Percentiles rank a stretch among this genome's conserved stretches.
Conservation (phyloP, 2,329 filamentous ascomycete genomes). For the Fusarium brevicatenulatum region DNA sequence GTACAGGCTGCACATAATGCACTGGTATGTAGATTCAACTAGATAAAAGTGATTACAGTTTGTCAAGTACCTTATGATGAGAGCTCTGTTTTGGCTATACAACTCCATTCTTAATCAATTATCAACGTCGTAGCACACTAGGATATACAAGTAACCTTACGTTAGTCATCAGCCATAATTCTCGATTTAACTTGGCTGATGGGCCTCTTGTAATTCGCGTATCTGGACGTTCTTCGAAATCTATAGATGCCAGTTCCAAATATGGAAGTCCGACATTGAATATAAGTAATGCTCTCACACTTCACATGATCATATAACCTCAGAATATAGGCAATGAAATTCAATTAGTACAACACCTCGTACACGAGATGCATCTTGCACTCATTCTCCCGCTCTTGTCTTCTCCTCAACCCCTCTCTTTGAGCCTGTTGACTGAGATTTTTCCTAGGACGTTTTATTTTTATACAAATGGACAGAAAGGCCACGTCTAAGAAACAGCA, state of each 20-base stretch:
- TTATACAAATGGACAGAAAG: slow-evolving; percentile 51
- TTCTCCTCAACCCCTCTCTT: slow-evolving; percentile 13
- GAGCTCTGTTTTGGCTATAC: neutral
- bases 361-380: slow-evolving; percentile 28
- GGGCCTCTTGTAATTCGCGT: neutral
- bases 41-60: neutral
- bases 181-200: neutral
- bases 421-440: slow-evolving; percentile 38
- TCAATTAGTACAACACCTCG: slow-evolving; percentile 41
- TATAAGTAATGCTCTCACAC: neutral
- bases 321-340: slow-evolving; percentile 24
- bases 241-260: neutral
- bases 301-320: neutral
- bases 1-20: neutral
- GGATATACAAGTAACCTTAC: too few relatives aligned
- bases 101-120: too few relatives aligned
- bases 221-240: too few relatives aligned
- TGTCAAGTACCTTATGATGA: neutral
- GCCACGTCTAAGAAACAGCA: slow-evolving; percentile 51
- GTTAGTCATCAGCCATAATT: neutral
- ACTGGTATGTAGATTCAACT: neutral
- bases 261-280: neutral
- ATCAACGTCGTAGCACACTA: neutral
- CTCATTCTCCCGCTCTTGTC: slow-evolving; percentile 23
- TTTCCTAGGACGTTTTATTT: slow-evolving; percentile 50